phyloP scores from a whole-genome alignment of 2,329 filamentous ascomycete genomes.

The Clarireedia monteithiana region DNA sequence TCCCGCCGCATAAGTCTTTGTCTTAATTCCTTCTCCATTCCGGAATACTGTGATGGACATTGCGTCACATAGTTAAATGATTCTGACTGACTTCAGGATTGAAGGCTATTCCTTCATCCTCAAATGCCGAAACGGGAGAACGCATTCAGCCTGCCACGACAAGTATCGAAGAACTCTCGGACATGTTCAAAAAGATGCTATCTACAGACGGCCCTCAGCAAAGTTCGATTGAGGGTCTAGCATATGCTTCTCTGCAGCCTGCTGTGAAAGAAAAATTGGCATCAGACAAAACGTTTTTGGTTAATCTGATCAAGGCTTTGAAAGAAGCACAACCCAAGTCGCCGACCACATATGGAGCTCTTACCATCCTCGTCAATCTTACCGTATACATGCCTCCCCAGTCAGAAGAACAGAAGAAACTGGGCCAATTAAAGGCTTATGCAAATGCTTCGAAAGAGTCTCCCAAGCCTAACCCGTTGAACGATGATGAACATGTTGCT shows the following conservation, averaged over 20 bases:
- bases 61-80: conserved; percentile 17
- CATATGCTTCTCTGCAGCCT: conserved; percentile 82
- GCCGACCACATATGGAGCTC: conserved; percentile 71
- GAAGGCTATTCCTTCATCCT: conserved; percentile 27
- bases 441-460: conserved; percentile 72
- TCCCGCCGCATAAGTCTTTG: conserved; percentile 22
- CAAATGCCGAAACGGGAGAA: conserved; percentile 29
- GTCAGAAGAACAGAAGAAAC: conserved; percentile 86
- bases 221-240: conserved; percentile 80
- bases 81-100: conserved; percentile 30
- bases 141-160: conserved; percentile 43
- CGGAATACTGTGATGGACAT: conserved; percentile 14
- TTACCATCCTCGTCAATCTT: conserved; percentile 81
- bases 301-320: conserved; percentile 59
- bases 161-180: conserved; percentile 57
- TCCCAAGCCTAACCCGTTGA: conserved; percentile 55
- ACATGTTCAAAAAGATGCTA: conserved; percentile 60
- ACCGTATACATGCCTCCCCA: conserved; percentile 70
- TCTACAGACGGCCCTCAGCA: conserved; percentile 51
- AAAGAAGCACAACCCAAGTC: conserved; percentile 52
- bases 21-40: not conserved
- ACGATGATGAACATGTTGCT: conserved; percentile 68
- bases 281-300: conserved; percentile 59
- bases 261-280: conserved; percentile 76
- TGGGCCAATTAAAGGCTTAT: conserved; percentile 88